phyloP scores from a whole-genome alignment of 139 green algal genomes.

The Chlorella vulgaris region DNA sequence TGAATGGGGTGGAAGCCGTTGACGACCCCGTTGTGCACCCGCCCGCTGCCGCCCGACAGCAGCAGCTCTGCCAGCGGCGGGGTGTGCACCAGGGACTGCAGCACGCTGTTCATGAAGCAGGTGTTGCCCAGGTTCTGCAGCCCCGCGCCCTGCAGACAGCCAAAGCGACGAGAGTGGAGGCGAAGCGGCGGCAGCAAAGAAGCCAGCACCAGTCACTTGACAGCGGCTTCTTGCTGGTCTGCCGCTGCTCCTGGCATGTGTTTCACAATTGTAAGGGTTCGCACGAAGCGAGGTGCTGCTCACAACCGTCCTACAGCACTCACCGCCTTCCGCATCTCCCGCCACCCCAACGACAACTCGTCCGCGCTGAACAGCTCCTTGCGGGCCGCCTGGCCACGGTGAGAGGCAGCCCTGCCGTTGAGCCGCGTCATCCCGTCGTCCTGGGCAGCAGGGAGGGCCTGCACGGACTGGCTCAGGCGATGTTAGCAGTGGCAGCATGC shows the following conservation, averaged over 20 bases:
- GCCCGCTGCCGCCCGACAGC: conserved; percentile 40
- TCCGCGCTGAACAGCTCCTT: conserved; percentile 61
- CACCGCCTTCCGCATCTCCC: conserved; percentile 51
- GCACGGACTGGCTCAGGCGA: too few species aligned
- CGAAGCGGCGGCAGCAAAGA: not conserved
- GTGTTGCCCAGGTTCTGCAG: conserved; percentile 97
- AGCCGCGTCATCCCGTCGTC: not conserved
- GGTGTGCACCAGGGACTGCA: conserved; percentile 93
- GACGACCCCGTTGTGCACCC: conserved; percentile 25
- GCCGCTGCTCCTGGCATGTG: too few species aligned
- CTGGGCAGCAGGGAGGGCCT: not conserved
- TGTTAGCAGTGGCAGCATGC: too few species aligned
- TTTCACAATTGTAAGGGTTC: too few species aligned
- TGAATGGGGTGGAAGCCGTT: conserved; percentile 58
- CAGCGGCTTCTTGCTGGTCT: too few species aligned
- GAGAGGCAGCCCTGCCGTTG: not conserved
- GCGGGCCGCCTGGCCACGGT: not conserved
- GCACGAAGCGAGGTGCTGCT: too few species aligned
- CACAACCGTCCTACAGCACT: too few species aligned
- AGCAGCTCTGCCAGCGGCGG: conserved; percentile 83
- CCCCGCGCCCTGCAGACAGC: conserved; percentile 72
- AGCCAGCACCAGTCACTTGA: not conserved
- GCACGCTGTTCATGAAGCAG: conserved; percentile 97
- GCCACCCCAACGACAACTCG: conserved; percentile 61
- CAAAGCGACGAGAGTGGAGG: not conserved